A percentile compares a stretch with the other conserved stretches of the same genome.
These are phyloP conservation scores for Zygnema cylindricum DNA, from an alignment of 139 green algal species.

Conservation along the genomic window DNA sequence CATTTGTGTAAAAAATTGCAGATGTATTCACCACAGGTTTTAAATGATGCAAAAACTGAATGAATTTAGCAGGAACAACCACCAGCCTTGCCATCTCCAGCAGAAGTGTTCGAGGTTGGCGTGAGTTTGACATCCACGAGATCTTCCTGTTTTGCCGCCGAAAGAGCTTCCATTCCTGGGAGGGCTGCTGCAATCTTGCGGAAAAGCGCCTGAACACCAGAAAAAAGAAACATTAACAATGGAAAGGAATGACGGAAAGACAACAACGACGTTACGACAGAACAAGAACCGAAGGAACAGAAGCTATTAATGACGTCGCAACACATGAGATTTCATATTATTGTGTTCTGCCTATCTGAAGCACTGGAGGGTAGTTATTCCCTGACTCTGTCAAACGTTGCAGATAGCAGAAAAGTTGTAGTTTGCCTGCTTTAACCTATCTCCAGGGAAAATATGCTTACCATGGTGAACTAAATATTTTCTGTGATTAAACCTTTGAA, in stretches of 20 bases:
- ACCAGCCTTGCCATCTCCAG: conserved; percentile 40
- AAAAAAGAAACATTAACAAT: background rate
- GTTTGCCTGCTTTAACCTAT: too few species aligned
- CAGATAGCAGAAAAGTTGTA: too few species aligned
- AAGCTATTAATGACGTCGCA: too few species aligned
- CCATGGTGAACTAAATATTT: too few species aligned
- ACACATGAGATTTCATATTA: too few species aligned
- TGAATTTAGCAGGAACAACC: conserved; percentile 42
- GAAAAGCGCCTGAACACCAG: conserved; percentile 84
- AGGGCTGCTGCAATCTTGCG: conserved; percentile 95
- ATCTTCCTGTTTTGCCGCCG: conserved; percentile 74
- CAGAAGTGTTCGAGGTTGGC: background rate
- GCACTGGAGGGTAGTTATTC: too few species aligned
- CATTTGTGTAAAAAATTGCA: background rate
- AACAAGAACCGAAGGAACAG: too few species aligned
- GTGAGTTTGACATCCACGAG: conserved; percentile 90
- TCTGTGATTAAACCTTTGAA: too few species aligned
- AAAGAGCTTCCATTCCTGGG: conserved; percentile 90
- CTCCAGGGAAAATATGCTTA: too few species aligned
- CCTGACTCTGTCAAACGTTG: too few species aligned
- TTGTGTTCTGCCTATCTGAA: too few species aligned
- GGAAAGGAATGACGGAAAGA: background rate
- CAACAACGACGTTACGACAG: too few species aligned
- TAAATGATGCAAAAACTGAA: background rate
- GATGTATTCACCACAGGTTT: background rate